phyloP scores from a whole-genome alignment of 169 alveolate genomes.

The Babesia divergens region DNA sequence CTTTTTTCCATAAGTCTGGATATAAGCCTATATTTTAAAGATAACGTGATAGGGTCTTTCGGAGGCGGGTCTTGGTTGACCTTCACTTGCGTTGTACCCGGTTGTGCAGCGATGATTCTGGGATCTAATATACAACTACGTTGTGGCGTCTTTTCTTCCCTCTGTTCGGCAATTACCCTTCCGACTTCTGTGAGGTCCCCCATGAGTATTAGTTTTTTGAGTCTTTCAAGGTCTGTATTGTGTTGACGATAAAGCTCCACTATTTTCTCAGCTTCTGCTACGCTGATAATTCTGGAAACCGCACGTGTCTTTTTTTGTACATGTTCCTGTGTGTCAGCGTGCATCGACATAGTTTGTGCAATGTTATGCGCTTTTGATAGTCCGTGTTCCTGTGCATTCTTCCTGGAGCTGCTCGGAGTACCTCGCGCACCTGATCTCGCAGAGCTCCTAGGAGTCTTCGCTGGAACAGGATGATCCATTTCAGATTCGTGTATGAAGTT shows the following conservation, averaged over 20 bases:
- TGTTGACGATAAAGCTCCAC: slow-evolving; percentile 41
- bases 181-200: slow-evolving; percentile 29
- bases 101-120: slow-evolving; percentile 41
- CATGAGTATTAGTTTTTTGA: slow-evolving; percentile 1
- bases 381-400: neutral
- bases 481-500: neutral
- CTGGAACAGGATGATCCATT: neutral
- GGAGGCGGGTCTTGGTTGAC: slow-evolving; percentile 17
- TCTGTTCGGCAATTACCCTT: neutral
- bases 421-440: neutral
- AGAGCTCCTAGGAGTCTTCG: neutral
- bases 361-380: neutral
- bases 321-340: slow-evolving; percentile 5
- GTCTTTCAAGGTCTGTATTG: slow-evolving; percentile 30
- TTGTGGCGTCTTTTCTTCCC: neutral
- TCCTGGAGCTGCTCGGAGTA: neutral
- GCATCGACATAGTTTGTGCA: neutral
- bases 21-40: slow-evolving; percentile 42
- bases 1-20: slow-evolving; percentile 2
- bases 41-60: slow-evolving; percentile 32
- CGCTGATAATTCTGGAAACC: slow-evolving; percentile 25
- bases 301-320: slow-evolving; percentile 1
- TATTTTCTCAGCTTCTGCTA: slow-evolving; percentile 58
- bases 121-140: slow-evolving; percentile 32
- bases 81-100: neutral